Conservation (phyloP, 2,329 filamentous ascomycete genomes). For the Colletotrichum somersetense region DNA sequence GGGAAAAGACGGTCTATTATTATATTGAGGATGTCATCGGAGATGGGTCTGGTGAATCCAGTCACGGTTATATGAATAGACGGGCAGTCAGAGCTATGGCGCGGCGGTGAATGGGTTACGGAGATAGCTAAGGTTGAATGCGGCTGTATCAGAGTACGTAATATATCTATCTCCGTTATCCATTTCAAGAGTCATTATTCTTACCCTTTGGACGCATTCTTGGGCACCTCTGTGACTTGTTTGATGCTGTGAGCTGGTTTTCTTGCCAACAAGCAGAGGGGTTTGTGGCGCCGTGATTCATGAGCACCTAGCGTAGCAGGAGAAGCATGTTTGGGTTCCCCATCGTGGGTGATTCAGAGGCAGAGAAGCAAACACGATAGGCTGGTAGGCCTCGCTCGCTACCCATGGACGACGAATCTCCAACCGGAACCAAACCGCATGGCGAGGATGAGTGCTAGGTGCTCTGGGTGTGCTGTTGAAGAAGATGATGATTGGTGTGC, state of each 20-base stretch:
- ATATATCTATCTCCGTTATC: not conserved
- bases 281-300: not conserved
- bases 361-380: not conserved
- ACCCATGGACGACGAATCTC: not conserved
- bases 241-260: not conserved
- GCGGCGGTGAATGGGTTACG: slow-evolving; percentile 3
- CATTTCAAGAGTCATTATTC: not conserved
- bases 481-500: not conserved
- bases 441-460: not conserved
- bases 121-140: slow-evolving; percentile 11
- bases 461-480: not conserved
- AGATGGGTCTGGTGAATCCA: not conserved
- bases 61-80: not conserved
- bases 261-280: not conserved
- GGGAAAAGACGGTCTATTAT: not conserved
- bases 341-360: not conserved
- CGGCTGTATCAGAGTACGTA: not conserved
- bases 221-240: not conserved
- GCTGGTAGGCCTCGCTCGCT: not conserved
- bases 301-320: not conserved
- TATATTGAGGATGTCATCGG: not conserved
- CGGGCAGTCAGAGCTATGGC: not conserved
- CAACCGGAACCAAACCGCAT: not conserved
- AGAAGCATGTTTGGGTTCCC: not conserved
- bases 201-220: not conserved